Evolutionary conservation across 768 basidiomycete species (phyloP).

Genomic region (Calocybe cyanea): DNA sequence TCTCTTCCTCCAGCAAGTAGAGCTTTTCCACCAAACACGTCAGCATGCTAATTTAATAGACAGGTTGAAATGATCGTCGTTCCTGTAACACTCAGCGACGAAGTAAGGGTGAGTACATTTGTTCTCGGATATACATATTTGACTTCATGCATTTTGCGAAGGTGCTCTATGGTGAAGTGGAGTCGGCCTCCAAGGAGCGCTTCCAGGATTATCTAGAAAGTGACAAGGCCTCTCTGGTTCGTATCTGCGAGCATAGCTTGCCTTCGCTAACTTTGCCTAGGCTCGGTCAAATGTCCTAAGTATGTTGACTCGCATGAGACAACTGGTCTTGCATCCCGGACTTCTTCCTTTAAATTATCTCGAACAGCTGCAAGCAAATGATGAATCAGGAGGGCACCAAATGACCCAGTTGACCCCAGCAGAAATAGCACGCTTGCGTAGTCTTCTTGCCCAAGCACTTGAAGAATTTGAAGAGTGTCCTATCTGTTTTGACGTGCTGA

Average conservation of each 20-base stretch:
- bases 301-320: conserved; percentile 84
- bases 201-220: conserved; percentile 52
- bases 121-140: too few relatives aligned
- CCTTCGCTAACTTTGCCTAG: conserved; percentile 27
- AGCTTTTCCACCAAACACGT: background rate
- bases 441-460: conserved; percentile 56
- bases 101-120: conserved; percentile 52
- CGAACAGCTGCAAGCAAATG: conserved; percentile 48
- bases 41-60: conserved; percentile 3
- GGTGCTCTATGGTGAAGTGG: conserved; percentile 65
- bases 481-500: conserved; percentile 59
- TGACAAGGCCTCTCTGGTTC: conserved; percentile 39
- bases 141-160: conserved; percentile 20
- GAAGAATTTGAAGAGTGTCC: conserved; percentile 86
- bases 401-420: conserved; percentile 45
- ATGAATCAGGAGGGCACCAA: conserved; percentile 20
- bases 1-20: conserved; percentile 62
- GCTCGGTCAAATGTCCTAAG: conserved; percentile 68
- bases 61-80: conserved; percentile 78
- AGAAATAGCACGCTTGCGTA: conserved; percentile 54
- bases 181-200: conserved; percentile 57
- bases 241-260: conserved; percentile 10
- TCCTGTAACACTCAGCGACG: conserved; percentile 59
- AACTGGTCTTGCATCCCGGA: conserved; percentile 75
- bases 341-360: conserved; percentile 71